Percentiles rank a stretch among this genome's conserved stretches.
phyloP scores from a whole-genome alignment of 2,329 filamentous ascomycete genomes.

The Penicillium sp. region DNA sequence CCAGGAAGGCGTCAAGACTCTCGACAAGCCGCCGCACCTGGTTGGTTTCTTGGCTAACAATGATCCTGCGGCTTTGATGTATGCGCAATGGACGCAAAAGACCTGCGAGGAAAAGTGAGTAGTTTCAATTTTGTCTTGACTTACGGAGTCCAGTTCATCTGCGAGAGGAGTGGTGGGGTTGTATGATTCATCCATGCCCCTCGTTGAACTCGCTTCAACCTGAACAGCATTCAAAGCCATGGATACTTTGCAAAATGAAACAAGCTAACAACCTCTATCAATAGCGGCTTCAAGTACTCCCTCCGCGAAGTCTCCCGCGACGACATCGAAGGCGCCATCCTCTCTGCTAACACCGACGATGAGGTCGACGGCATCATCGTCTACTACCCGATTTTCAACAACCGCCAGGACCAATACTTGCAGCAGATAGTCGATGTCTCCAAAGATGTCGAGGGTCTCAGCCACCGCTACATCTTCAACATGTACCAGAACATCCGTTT shows the following conservation, averaged over 20 bases:
- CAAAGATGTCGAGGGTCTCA: constrained; percentile 95
- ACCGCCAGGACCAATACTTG: constrained; percentile 86
- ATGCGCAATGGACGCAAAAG: constrained; percentile 96
- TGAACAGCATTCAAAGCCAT: background rate
- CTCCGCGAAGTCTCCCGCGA: constrained; percentile 83
- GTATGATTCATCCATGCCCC: constrained; percentile 25
- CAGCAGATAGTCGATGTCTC: constrained; percentile 86
- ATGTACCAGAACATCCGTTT: constrained; percentile 99
- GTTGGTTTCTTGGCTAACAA: constrained; percentile 90
- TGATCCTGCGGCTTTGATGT: constrained; percentile 87
- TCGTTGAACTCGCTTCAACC: constrained; percentile 18
- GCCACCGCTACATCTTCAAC: constrained; percentile 93
- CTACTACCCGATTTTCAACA: constrained; percentile 97
- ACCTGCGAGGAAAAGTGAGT: constrained; percentile 93
- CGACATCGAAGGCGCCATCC: constrained; percentile 82
- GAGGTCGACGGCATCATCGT: constrained; percentile 86
- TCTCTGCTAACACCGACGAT: constrained; percentile 76
- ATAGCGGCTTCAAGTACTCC: constrained; percentile 83
- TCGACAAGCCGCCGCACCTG: constrained; percentile 72
- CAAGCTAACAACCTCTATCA: background rate
- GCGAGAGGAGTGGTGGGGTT: constrained; percentile 15
- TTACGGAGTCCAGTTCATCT: constrained; percentile 7
- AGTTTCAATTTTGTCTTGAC: constrained; percentile 13
- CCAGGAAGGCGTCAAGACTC: constrained; percentile 67
- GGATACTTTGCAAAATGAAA: background rate